phyloP scores from a whole-genome alignment of 352 stramenopile species.

The Pythium brachiatum region DNA sequence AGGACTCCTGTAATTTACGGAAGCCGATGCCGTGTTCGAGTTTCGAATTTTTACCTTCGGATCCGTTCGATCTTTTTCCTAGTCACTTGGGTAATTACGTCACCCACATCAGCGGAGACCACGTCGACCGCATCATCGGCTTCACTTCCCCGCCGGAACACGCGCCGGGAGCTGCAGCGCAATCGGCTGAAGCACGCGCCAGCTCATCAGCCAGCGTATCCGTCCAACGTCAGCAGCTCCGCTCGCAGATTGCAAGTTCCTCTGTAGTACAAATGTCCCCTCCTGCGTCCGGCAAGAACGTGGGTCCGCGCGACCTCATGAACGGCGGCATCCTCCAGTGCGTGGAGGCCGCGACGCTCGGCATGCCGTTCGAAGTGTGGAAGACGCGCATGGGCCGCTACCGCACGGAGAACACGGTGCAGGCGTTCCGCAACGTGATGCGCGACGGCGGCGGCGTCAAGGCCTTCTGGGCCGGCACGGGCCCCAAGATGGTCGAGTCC shows the following conservation, averaged over 20 bases:
- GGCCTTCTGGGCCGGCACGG: slow-evolving; percentile 87
- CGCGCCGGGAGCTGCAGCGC: background rate
- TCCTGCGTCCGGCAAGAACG: slow-evolving; percentile 75
- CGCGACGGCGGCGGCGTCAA: slow-evolving; percentile 71
- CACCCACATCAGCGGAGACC: background rate
- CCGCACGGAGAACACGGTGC: slow-evolving; percentile 69
- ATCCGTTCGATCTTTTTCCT: slow-evolving; percentile 22
- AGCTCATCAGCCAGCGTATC: background rate
- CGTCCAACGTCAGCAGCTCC: background rate
- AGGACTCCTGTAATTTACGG: background rate
- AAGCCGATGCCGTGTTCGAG: background rate
- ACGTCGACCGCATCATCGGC: slow-evolving; percentile 26
- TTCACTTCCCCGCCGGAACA: slow-evolving; percentile 15
- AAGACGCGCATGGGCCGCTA: slow-evolving; percentile 92
- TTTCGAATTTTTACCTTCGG: slow-evolving; percentile 5
- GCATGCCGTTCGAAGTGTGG: slow-evolving; percentile 93
- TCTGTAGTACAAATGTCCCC: slow-evolving; percentile 35
- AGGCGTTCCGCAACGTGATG: slow-evolving; percentile 89
- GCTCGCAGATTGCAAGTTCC: background rate
- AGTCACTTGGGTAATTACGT: slow-evolving; percentile 23
- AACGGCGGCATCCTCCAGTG: slow-evolving; percentile 86
- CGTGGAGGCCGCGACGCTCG: slow-evolving; percentile 85
- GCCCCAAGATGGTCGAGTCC: slow-evolving; percentile 91
- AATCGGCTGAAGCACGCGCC: background rate
- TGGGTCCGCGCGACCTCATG: slow-evolving; percentile 70